Evolutionary conservation across 1,139 yeast genomes (phyloP), one percentile per base, ranked within the genome.

Genomic region (Candida sp.): DNA sequence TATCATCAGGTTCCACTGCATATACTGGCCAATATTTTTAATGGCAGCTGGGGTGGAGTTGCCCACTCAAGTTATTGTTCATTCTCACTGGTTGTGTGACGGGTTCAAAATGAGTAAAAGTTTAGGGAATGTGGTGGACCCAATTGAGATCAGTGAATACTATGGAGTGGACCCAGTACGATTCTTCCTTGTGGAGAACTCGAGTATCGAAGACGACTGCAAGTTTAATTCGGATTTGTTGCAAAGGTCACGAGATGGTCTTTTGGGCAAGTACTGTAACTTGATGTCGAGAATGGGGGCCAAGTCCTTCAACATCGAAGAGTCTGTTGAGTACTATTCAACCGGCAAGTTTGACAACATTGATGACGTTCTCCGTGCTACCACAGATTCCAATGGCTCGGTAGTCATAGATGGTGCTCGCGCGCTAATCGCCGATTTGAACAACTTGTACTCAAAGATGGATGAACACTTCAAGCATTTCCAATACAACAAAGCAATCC

Each of bases 41-140:
- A 72, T 93, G 78, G 98, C 98, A 0, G 96, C 96, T 0, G 86
- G 79, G 0, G 63, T 90, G 0, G 82, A 82, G 3, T 63, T 87
- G 7, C 98, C 98, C 0, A 70, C 77, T 40, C 88, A 86, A 56
- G 82, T 94, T 4, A 79, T 92, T 9, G 97, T 94, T 1, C 99
- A 94, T 69, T 87, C 96, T 3, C 99, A 94, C 67, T 94, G 99
- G 99, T 76, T 93, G 17, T 81, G 90, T 68, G 88, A 86, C 43
- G 98, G 98, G 0, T 75, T 84, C 49, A 94, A 94, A 65, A 94
- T 94, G 99, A 89, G 97, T 52, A 94, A 94, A 62, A 88, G 96
- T 51, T 70, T 87, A 52, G 98, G 98, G 0, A 94, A 94, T 66
- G 98, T 94, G n/a, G 96, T 94, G 7, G 98, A 96, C 62, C 99